Percentiles rank a stretch among this genome's conserved stretches.
These are phyloP conservation scores for Pontederia paniculata DNA, from an alignment of 176 grass and related monocot species.

Conservation along the genomic window DNA sequence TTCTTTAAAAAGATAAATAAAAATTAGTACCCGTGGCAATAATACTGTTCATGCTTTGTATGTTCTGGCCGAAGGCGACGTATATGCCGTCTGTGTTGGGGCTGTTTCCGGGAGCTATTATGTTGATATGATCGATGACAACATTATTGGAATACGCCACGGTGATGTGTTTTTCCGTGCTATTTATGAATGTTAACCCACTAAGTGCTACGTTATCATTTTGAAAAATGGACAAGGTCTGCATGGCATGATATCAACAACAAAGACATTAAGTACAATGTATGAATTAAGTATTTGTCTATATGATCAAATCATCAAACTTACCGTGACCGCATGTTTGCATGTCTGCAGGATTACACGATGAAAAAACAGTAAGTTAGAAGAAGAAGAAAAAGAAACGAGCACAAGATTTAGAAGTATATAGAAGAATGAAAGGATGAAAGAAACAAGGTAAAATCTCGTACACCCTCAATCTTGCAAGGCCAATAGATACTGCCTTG, in stretches of 20 bases:
- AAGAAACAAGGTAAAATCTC: background rate
- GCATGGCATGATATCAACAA: no score
- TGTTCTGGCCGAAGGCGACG: background rate
- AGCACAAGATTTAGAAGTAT: background rate
- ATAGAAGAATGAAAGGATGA: background rate
- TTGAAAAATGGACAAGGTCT: background rate
- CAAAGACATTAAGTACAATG: no score
- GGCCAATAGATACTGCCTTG: background rate
- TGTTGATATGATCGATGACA: background rate
- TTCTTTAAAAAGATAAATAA: no score
- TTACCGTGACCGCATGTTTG: no score
- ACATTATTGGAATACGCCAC: background rate
- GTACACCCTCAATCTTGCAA: background rate
- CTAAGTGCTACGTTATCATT: background rate
- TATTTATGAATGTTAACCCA: background rate
- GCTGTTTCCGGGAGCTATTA: background rate
- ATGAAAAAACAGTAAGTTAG: background rate
- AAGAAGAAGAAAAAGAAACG: background rate
- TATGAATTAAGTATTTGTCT: background rate
- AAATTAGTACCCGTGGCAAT: slow-evolving; percentile 3
- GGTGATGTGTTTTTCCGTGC: background rate
- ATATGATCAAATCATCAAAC: background rate
- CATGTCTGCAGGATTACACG: no score
- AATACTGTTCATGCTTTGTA: background rate
- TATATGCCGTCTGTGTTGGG: slow-evolving; percentile 1